phyloP scores from a whole-genome alignment of 2,329 filamentous ascomycete species.

The Fonsecaea monophora region DNA sequence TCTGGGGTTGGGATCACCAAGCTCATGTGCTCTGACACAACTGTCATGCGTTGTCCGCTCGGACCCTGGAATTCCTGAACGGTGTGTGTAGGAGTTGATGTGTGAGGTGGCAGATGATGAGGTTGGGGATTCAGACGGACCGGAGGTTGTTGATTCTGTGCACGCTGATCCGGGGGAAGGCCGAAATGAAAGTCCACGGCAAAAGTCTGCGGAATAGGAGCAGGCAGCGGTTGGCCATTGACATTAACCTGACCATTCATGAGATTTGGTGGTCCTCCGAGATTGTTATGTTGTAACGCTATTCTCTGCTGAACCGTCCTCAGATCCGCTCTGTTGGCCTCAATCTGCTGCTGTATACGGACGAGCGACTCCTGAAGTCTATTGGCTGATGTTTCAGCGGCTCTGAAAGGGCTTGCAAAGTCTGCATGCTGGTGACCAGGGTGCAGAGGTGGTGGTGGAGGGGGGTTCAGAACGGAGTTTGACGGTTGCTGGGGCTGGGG shows the following conservation, averaged over 20 bases:
- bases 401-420: conserved; percentile 12
- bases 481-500: conserved; percentile 1
- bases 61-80: conserved; percentile 27
- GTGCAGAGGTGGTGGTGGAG: conserved; percentile 3
- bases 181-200: neutral
- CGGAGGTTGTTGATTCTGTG: conserved; percentile 1
- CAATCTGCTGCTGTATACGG: conserved; percentile 34
- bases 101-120: neutral
- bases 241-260: conserved; percentile 6
- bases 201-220: conserved; percentile 8
- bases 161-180: neutral
- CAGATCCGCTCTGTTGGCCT: conserved; percentile 33
- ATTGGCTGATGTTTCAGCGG: conserved; percentile 18
- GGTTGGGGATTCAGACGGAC: neutral
- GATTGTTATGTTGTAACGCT: conserved; percentile 28
- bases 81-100: neutral
- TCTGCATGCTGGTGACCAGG: conserved; percentile 5
- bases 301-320: conserved; percentile 33
- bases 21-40: conserved; percentile 23
- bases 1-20: conserved; percentile 24
- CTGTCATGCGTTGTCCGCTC: conserved; percentile 30
- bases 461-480: conserved; percentile 4
- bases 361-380: conserved; percentile 30
- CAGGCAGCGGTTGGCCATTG: conserved; percentile 10
- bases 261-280: conserved; percentile 12